Evolutionary conservation across 179 eudicot genomes (phyloP).

Genomic region (Vitellaria paradoxa): DNA sequence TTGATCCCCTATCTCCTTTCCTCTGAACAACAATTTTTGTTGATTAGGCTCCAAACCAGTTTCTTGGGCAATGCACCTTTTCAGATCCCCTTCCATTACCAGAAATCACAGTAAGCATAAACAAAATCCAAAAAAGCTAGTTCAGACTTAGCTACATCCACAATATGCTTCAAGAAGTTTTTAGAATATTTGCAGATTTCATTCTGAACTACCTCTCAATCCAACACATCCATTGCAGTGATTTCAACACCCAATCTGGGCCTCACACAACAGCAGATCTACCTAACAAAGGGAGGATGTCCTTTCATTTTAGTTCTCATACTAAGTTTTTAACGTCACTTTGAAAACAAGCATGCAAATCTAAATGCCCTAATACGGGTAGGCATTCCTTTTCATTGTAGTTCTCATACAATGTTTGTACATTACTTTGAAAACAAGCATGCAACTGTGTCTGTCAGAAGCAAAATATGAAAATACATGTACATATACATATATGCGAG

Average conservation of each 20-base stretch:
- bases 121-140: neutral
- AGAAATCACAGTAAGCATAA: slow-evolving; percentile 7
- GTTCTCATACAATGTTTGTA: neutral
- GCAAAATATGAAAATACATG: neutral
- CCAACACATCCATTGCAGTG: no score
- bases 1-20: slow-evolving; percentile 64
- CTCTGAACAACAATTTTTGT: slow-evolving; percentile 63
- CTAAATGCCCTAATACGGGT: no score
- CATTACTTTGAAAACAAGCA: neutral
- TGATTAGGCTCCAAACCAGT: slow-evolving; percentile 59
- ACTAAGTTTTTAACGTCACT: no score
- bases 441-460: neutral
- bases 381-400: neutral
- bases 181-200: no score
- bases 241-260: no score
- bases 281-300: neutral
- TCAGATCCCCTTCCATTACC: slow-evolving; percentile 50
- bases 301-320: neutral
- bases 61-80: slow-evolving; percentile 45
- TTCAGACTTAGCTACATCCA: no score
- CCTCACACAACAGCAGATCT: no score
- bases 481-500: neutral
- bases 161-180: no score
- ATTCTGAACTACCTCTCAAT: no score
- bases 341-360: no score